phyloP scores from a whole-genome alignment of 768 basidiomycete species.

The Dioszegia hungarica region DNA sequence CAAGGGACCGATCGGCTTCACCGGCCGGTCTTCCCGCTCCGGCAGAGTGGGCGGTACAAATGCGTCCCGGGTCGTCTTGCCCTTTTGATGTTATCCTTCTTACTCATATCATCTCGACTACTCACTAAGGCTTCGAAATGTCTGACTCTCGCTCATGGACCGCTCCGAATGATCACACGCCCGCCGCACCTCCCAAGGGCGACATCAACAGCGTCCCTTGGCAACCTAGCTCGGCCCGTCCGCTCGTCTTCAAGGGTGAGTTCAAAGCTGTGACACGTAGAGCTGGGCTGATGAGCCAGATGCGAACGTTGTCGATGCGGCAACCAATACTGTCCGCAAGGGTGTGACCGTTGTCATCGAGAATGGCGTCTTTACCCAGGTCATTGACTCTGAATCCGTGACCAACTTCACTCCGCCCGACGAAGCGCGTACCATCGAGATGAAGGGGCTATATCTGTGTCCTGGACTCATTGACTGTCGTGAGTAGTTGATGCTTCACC shows the following conservation, averaged over 20 bases:
- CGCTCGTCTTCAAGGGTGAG: constrained; percentile 3
- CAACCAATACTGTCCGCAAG: not conserved
- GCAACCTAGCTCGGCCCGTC: not conserved
- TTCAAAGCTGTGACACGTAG: not conserved
- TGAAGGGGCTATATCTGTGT: constrained; percentile 4
- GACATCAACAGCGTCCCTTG: not conserved
- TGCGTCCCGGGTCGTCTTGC: too few species aligned
- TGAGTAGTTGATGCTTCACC: not conserved
- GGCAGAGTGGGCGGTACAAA: too few species aligned
- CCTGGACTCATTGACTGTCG: constrained; percentile 13
- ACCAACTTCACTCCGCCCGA: not conserved
- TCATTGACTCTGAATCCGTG: not conserved
- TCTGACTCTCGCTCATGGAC: too few species aligned
- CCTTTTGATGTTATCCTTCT: too few species aligned
- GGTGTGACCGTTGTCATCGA: not conserved
- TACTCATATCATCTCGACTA: too few species aligned
- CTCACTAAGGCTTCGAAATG: too few species aligned
- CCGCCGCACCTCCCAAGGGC: not conserved
- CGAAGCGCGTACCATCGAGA: not conserved
- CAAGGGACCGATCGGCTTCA: too few species aligned
- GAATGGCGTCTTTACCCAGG: not conserved
- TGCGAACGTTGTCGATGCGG: not conserved
- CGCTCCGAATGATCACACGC: too few species aligned
- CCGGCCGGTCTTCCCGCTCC: too few species aligned
- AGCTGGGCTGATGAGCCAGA: not conserved